phyloP scores from a whole-genome alignment of 306 rosid species.

The Gastrolobium villosum region DNA sequence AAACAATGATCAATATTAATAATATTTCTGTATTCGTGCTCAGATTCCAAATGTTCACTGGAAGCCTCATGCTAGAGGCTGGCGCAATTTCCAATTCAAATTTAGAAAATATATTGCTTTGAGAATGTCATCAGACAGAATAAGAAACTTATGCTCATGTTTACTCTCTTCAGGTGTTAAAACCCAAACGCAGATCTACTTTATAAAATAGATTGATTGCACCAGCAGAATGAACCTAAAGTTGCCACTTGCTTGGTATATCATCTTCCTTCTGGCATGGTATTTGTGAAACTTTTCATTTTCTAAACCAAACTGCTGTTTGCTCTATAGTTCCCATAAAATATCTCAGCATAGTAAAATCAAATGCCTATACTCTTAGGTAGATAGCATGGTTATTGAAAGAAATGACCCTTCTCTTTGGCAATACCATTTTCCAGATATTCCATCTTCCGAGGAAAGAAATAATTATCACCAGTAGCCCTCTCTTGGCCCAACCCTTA shows the following conservation, averaged over 20 bases:
- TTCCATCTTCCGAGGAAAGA: slow-evolving; percentile 20
- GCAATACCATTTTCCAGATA: slow-evolving; percentile 3
- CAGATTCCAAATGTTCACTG: slow-evolving; percentile 18
- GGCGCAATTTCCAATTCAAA: slow-evolving; percentile 30
- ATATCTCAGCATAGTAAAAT: neutral
- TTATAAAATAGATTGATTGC: neutral
- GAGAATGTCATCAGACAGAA: slow-evolving; percentile 15
- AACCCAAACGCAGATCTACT: slow-evolving; percentile 35
- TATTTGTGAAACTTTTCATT: slow-evolving; percentile 21
- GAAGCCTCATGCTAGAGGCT: slow-evolving; percentile 27
- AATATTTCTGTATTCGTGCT: neutral
- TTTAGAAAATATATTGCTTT: slow-evolving; percentile 8
- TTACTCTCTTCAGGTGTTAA: neutral
- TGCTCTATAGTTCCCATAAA: slow-evolving; percentile 1
- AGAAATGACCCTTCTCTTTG: neutral
- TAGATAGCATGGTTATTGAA: neutral
- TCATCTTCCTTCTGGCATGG: neutral
- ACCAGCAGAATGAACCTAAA: slow-evolving; percentile 6
- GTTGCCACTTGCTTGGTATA: neutral
- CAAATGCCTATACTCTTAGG: neutral
- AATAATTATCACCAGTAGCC: slow-evolving; percentile 20
- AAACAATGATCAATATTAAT: slow-evolving; percentile 5
- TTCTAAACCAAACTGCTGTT: slow-evolving; percentile 13
- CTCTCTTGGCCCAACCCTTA: neutral
- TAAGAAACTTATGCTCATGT: slow-evolving; percentile 14